phyloP scores from a whole-genome alignment of 352 stramenopile genomes.

The Blastocystis sp. region DNA sequence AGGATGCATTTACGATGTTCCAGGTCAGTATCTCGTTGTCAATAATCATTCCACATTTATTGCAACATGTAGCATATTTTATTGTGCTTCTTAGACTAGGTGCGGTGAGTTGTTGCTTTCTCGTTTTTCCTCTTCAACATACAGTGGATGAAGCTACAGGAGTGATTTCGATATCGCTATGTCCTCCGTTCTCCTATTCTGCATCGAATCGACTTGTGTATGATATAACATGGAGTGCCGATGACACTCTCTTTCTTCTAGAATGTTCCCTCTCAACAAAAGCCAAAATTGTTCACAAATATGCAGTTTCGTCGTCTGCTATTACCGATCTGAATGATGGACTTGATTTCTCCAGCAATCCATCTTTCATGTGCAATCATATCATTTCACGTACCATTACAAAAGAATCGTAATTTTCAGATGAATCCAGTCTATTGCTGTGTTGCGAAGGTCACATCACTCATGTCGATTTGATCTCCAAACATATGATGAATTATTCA shows the following conservation, averaged over 20 bases:
- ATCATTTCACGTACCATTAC: neutral
- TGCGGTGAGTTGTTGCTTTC: neutral
- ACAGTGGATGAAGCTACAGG: neutral
- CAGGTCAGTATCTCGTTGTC: slow-evolving; percentile 34
- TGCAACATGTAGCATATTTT: neutral
- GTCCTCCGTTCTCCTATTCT: neutral
- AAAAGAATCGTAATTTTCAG: neutral
- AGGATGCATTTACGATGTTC: slow-evolving; percentile 15
- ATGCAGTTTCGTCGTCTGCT: neutral
- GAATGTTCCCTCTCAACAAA: neutral
- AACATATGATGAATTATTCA: neutral
- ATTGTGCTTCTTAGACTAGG: neutral
- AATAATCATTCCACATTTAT: neutral
- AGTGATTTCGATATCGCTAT: neutral
- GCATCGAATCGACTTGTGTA: neutral
- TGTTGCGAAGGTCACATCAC: neutral
- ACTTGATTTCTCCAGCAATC: neutral
- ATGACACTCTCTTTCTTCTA: neutral
- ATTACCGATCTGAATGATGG: neutral
- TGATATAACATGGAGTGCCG: neutral
- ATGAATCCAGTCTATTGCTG: neutral
- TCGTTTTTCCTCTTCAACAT: slow-evolving; percentile 15
- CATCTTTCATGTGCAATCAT: neutral
- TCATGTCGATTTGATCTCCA: neutral
- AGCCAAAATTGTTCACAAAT: neutral